These are phyloP conservation scores for Gymnopilus dilepis DNA, from an alignment of 768 basidiomycete species.

Conservation along the genomic window DNA sequence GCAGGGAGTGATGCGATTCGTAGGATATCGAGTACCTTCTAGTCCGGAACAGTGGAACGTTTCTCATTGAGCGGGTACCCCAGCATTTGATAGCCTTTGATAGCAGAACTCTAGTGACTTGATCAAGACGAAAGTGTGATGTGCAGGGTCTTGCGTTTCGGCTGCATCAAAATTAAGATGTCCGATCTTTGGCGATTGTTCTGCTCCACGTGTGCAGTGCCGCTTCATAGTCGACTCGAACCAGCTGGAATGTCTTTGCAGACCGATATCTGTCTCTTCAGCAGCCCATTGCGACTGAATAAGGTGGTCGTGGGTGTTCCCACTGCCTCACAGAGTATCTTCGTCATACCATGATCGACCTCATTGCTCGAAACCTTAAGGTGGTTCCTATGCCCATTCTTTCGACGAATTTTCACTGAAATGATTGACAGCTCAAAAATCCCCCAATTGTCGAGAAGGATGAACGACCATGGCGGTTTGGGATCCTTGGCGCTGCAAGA, in stretches of 20 bases:
- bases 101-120: too few relatives aligned
- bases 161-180: background rate
- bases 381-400: background rate
- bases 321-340: background rate
- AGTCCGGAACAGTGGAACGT: too few relatives aligned
- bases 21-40: too few relatives aligned
- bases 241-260: background rate
- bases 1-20: too few relatives aligned
- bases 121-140: too few relatives aligned
- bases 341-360: background rate
- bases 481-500: conserved; percentile 5
- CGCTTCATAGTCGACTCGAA: background rate
- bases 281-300: background rate
- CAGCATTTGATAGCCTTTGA: too few relatives aligned
- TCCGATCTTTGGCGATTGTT: background rate
- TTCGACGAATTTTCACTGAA: too few relatives aligned
- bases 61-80: too few relatives aligned
- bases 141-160: background rate
- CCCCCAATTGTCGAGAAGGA: background rate
- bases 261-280: background rate
- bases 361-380: background rate
- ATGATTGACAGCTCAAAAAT: background rate
- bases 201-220: background rate
- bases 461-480: conserved; percentile 6
- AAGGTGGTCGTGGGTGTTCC: background rate